Evolutionary conservation across 1,139 yeast species (phyloP).

Genomic region (Kodamaea sp.): DNA sequence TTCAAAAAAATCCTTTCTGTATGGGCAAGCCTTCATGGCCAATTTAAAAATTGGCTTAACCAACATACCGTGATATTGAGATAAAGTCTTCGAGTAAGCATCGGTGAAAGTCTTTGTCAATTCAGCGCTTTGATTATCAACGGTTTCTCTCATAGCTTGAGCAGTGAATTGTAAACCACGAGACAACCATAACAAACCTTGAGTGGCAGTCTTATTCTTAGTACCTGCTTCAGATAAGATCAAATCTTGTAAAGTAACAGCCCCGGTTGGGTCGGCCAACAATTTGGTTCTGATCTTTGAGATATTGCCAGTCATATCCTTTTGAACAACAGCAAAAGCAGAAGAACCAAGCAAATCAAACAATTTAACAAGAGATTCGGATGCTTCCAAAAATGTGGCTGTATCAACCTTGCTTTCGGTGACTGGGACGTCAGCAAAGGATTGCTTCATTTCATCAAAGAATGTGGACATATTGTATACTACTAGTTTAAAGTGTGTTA

Average conservation of each 20-base stretch:
- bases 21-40: conserved; percentile 96
- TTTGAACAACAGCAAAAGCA: conserved; percentile 82
- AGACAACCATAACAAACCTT: conserved; percentile 84
- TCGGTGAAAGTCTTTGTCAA: conserved; percentile 75
- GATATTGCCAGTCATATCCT: conserved; percentile 86
- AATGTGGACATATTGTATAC: conserved; percentile 54
- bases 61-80: conserved; percentile 77
- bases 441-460: conserved; percentile 71
- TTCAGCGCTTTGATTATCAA: conserved; percentile 58
- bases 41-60: conserved; percentile 84
- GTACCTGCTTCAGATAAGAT: conserved; percentile 65
- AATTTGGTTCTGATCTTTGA: conserved; percentile 67
- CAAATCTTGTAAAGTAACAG: conserved; percentile 71
- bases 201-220: conserved; percentile 78
- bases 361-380: conserved; percentile 77
- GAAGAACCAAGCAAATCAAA: conserved; percentile 83
- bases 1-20: conserved; percentile 78
- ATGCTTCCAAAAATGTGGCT: conserved; percentile 72
- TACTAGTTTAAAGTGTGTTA: no score
- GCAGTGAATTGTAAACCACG: conserved; percentile 89
- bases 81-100: conserved; percentile 74
- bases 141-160: conserved; percentile 77
- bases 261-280: conserved; percentile 58
- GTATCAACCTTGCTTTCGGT: conserved; percentile 65
- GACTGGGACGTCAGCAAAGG: conserved; percentile 73